phyloP scores from a whole-genome alignment of 208 protist genomes.

The Strigomonas culicis region DNA sequence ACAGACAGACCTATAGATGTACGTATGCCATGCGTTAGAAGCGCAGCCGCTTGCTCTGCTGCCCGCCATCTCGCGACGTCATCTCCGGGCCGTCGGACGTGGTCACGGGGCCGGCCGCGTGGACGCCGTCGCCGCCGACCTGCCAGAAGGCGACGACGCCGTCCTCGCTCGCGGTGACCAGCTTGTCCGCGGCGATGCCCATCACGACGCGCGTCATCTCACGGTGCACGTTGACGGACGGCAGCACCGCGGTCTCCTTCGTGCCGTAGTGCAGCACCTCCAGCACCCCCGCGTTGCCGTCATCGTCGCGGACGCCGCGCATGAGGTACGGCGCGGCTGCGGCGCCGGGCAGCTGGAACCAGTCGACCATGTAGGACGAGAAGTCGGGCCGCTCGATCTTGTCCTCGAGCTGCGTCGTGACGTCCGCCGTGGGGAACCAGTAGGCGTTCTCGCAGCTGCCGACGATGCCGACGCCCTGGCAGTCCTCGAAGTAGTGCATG shows the following conservation, averaged over 20 bases:
- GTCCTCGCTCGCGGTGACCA: slow-evolving; percentile 85
- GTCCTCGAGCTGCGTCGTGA: slow-evolving; percentile 36
- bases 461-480: slow-evolving; percentile 55
- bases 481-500: slow-evolving; percentile 34
- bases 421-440: slow-evolving; percentile 56
- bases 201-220: slow-evolving; percentile 69
- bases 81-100: slow-evolving; percentile 19
- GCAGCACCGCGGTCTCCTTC: slow-evolving; percentile 8
- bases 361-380: slow-evolving; percentile 76
- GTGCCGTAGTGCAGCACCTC: slow-evolving; percentile 36
- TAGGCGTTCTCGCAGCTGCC: slow-evolving; percentile 86
- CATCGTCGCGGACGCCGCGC: slow-evolving; percentile 62
- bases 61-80: too few species aligned
- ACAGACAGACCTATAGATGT: too few species aligned
- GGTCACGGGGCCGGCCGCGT: background rate
- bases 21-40: too few species aligned
- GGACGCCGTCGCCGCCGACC: slow-evolving; percentile 1
- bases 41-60: too few species aligned
- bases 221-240: slow-evolving; percentile 40
- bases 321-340: slow-evolving; percentile 18
- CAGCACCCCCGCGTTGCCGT: slow-evolving; percentile 65
- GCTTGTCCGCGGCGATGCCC: slow-evolving; percentile 39
- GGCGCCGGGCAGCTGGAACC: slow-evolving; percentile 29
- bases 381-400: slow-evolving; percentile 32
- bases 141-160: slow-evolving; percentile 74